These are phyloP conservation scores for Fraxinus paxiana DNA, from an alignment of 305 asterid genomes.

Conservation along the genomic window DNA sequence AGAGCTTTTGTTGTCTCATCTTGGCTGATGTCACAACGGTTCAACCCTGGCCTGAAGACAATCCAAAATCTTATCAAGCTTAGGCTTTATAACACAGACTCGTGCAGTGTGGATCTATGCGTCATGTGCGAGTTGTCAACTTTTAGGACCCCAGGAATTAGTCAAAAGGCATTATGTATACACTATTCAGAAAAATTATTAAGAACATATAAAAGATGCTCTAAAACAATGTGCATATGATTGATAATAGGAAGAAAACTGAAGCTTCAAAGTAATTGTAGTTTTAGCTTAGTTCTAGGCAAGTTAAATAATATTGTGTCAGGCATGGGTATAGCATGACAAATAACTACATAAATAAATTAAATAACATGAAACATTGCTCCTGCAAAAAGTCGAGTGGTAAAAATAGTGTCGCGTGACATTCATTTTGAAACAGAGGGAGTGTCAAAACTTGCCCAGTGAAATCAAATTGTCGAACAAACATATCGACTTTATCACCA, in stretches of 20 bases:
- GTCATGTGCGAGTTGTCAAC: not conserved
- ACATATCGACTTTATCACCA: not conserved
- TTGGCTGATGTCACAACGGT: conserved; percentile 62
- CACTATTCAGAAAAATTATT: not conserved
- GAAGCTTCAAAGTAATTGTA: not conserved
- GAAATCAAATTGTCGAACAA: conserved; percentile 1
- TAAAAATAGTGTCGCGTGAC: not conserved
- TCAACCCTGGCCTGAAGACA: conserved; percentile 76
- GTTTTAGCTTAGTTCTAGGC: not conserved
- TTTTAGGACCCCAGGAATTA: not conserved
- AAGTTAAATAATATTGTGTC: not conserved
- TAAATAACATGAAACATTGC: conserved; percentile 1
- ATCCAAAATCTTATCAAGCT: conserved; percentile 23
- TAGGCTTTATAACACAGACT: conserved; percentile 11
- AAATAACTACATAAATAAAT: not conserved
- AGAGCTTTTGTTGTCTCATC: conserved; percentile 68
- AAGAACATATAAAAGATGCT: not conserved
- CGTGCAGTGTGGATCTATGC: not conserved
- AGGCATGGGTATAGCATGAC: not conserved
- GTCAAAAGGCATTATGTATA: not conserved
- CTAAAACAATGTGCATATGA: not conserved
- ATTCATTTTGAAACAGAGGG: conserved; percentile 6
- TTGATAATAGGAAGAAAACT: not conserved
- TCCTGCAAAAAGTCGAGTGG: conserved; percentile 7
- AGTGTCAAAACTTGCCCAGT: conserved; percentile 6